Base-by-base conservation (phyloP, 768 basidiomycete genomes). In the Mycena kentingensis region DNA sequence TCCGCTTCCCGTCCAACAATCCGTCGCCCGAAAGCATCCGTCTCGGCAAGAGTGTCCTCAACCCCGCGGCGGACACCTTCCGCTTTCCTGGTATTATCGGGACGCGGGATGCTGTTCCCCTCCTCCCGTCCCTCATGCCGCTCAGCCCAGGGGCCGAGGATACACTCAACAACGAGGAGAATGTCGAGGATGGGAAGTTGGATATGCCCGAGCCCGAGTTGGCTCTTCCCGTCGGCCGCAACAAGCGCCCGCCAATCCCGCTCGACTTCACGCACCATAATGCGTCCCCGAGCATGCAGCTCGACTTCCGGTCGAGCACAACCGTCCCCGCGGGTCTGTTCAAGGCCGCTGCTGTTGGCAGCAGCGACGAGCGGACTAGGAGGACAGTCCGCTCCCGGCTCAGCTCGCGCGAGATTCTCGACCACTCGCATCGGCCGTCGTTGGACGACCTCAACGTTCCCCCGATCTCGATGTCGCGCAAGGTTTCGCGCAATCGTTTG, bases 321-420 rank as follows among this genome's bases (percentile, higher is more conserved):
- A 93, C 88, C 5, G 85, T 92, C 8, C 91, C 91, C 18, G 91
- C 91, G 28, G 89, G 89, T 2, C 63, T 93, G 50, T 93, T 93
- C 79, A 92, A 92, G 71, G 87, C 88, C 11, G 75, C 90, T 44
- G 83, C 79, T 24, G 79, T 71, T 46, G 37, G 45, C 42, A 67
- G 63, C 36, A 72, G 69, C 16, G 88, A 91, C 38, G 88, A 88
- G 55, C 77, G 85, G 37, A 84, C 85, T 2, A 80, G 88, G 50
- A 75, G 82, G 38, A 75, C 75, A 38, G 87, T 89, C n/a, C 85
- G 88, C 41, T 91, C 90, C 19, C 78, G 89, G 31, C 77, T 91
- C 51, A 76, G 81, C 65, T 91, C 89, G 10, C 80, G 81, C 37
- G 91, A 92, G 54, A 77, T 84, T 44, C 87, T 83, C 61, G 88